Evolutionary conservation across 2,329 filamentous ascomycete species (phyloP).

Genomic region (Xylaria polymorpha): DNA sequence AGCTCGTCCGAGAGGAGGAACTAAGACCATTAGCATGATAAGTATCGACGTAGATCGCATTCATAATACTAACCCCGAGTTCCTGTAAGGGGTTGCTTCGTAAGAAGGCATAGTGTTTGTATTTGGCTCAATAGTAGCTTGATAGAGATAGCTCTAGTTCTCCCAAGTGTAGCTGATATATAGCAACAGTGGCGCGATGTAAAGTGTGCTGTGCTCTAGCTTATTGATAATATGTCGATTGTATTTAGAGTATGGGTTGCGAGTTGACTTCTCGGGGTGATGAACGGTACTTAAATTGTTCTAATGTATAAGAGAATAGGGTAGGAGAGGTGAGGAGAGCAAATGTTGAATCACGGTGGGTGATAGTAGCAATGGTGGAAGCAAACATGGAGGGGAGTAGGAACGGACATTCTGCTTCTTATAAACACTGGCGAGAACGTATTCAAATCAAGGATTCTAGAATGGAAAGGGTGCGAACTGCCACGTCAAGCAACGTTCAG

Average conservation of each 20-base stretch:
- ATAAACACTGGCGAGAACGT: conserved; percentile 12
- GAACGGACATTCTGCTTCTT: conserved; percentile 6
- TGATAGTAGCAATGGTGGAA: neutral
- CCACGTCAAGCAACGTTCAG: conserved; percentile 30
- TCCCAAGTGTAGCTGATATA: neutral
- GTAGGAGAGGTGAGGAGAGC: neutral
- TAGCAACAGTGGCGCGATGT: neutral
- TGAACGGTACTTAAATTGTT: neutral
- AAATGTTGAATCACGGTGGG: neutral
- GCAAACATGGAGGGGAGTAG: neutral
- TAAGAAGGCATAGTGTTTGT: conserved; percentile 21
- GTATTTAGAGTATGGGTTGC: neutral
- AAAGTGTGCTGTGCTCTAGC: neutral
- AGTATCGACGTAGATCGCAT: neutral
- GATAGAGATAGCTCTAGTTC: neutral
- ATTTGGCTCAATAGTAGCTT: neutral
- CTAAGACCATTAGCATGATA: conserved; percentile 22
- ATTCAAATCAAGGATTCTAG: neutral
- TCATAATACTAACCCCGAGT: conserved; percentile 21
- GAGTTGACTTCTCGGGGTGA: neutral
- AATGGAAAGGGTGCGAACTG: conserved; percentile 14
- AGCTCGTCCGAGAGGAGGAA: conserved; percentile 20
- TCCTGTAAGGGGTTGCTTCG: neutral
- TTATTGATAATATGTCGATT: neutral
- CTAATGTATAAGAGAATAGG: neutral